Base-by-base conservation (phyloP, 306 rosid genomes). In the Inga laurina region DNA sequence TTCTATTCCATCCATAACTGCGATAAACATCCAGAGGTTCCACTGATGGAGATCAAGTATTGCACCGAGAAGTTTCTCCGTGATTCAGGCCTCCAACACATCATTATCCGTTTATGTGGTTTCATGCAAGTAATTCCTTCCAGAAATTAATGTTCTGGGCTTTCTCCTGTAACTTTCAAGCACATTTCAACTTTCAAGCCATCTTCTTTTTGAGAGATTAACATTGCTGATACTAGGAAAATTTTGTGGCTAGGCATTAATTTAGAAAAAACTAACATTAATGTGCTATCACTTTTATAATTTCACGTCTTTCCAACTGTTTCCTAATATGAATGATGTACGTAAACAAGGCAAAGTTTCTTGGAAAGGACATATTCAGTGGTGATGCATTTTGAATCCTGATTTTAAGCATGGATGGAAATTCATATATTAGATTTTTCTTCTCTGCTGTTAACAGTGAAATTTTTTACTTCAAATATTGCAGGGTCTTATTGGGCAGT, bases 1-100 rank as follows among this genome's bases (percentile, higher is more conserved):
- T 96, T 96, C 90, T 96, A 86, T 86, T 96, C 99, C 86, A 96
- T 94, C 85, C 99, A 96, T 76, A 96, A 96, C 84, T 94, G 98
- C 48, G 98, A 96, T 82, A 92, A 92, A 83, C 99, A 94, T 79
- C 98, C 98, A 2, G 99, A 96, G 85, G 98, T 96, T 79, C 99
- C 99, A n/a, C 88, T 96, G 10, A 96, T 96, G 99, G 97, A 96
- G 89, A 96, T 96, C 82, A 96, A 96, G 88, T 89, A 88, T 69
- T 94, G 98, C 75, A 96, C 99, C 10, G 97, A 96, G 87, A 94
- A 89, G 84, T 96, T 92, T 85, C 92, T 91, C 69, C 88, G 88
- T 46, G 95, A 96, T 64, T 91, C 97, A 3, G 94, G 93, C 89
- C 87, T 96, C 52, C 89, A 79, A 82, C 97, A 94, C 82, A 1